Percentiles rank a stretch among this genome's conserved stretches.
Evolutionary conservation across 257 asterid genomes (phyloP).

Genomic region (Penstemon newberryi): DNA sequence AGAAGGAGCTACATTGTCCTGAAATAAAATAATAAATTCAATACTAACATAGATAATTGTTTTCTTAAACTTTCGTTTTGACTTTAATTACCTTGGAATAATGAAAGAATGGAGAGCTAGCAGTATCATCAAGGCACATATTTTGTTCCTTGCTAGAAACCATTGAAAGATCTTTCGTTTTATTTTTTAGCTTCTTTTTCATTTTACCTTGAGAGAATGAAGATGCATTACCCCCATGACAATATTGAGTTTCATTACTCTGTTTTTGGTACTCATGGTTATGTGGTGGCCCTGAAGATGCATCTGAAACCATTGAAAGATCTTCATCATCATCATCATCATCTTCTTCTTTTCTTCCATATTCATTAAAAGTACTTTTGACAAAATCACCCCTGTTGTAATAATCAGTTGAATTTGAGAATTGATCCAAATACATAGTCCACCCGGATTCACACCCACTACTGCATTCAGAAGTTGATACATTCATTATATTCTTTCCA

Average conservation of each 20-base stretch:
- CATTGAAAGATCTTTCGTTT: constrained; percentile 25
- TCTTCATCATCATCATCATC: constrained; percentile 35
- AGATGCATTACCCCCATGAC: neutral
- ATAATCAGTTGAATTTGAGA: constrained; percentile 38
- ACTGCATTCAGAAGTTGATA: constrained; percentile 65
- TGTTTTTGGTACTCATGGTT: constrained; percentile 6
- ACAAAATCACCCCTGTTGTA: constrained; percentile 1
- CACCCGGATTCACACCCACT: constrained; percentile 95
- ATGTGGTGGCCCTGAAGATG: constrained; percentile 89
- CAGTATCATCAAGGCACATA: constrained; percentile 84
- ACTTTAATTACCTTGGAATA: constrained; percentile 49
- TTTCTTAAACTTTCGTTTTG: too few species aligned
- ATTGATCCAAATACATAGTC: constrained; percentile 81
- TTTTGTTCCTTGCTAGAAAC: constrained; percentile 30
- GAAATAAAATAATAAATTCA: constrained; percentile 19
- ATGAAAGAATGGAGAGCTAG: constrained; percentile 65
- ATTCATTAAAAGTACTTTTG: neutral
- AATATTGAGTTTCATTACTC: neutral
- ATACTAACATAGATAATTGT: neutral
- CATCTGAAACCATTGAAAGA: constrained; percentile 90
- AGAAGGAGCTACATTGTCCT: constrained; percentile 51
- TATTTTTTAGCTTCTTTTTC: constrained; percentile 34
- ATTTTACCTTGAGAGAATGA: constrained; percentile 25
- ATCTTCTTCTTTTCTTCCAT: neutral
- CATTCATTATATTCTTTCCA: constrained; percentile 41